Evolutionary conservation across 805 yeast species (phyloP).

Genomic region (Kazachstania psychrophila): DNA sequence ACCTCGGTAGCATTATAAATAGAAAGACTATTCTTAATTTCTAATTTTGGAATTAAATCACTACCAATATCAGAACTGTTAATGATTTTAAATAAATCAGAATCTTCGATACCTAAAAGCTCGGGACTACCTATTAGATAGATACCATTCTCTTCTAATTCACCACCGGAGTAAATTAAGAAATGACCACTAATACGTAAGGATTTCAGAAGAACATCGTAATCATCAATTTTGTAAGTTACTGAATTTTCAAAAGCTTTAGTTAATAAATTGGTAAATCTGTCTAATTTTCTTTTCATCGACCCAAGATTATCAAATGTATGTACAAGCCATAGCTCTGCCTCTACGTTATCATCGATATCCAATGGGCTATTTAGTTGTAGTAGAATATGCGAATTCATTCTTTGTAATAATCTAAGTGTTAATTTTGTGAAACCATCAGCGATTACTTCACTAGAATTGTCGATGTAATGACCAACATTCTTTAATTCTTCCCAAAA

Average conservation of each 20-base stretch:
- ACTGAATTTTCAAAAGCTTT: conserved; percentile 67
- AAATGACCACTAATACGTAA: conserved; percentile 63
- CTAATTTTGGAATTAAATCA: conserved; percentile 32
- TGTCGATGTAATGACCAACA: conserved; percentile 69
- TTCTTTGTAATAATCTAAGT: conserved; percentile 55
- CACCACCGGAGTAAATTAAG: conserved; percentile 58
- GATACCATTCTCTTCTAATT: conserved; percentile 63
- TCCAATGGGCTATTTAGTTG: conserved; percentile 59
- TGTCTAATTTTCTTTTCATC: conserved; percentile 69
- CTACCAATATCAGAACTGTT: conserved; percentile 45
- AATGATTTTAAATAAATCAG: conserved; percentile 37
- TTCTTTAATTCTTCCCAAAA: conserved; percentile 74
- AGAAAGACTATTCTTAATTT: conserved; percentile 24
- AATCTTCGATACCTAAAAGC: conserved; percentile 31
- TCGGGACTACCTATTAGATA: conserved; percentile 67
- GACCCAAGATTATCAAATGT: conserved; percentile 65
- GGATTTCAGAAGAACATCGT: conserved; percentile 44
- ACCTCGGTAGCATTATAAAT: conserved; percentile 20
- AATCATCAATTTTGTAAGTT: conserved; percentile 46
- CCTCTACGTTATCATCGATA: conserved; percentile 31
- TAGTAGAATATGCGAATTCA: conserved; percentile 59
- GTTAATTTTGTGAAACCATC: conserved; percentile 62
- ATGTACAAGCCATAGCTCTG: conserved; percentile 58
- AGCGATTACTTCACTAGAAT: conserved; percentile 75
- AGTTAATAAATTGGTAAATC: conserved; percentile 62